These are phyloP conservation scores for Cucurbitaria berberidis DNA, from an alignment of 2,329 filamentous ascomycete species.

Conservation along the genomic window DNA sequence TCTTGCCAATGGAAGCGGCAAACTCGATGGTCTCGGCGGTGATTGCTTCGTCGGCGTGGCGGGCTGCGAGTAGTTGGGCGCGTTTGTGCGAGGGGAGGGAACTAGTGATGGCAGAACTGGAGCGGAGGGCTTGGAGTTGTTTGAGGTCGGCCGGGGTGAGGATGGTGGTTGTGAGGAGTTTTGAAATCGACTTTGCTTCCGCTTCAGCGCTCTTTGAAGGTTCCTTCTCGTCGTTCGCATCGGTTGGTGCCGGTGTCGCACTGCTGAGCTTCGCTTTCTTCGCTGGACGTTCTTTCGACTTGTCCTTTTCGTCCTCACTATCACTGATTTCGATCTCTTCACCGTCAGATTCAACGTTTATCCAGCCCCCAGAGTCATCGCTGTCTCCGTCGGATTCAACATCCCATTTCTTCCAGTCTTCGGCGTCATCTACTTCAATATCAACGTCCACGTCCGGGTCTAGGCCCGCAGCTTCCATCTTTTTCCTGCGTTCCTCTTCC, in stretches of 20 bases:
- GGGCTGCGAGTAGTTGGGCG: conserved; percentile 50
- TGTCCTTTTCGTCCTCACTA: conserved; percentile 70
- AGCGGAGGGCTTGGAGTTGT: conserved; percentile 87
- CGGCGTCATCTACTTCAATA: conserved; percentile 65
- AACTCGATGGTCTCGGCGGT: conserved; percentile 93
- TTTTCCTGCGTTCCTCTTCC: conserved; percentile 81
- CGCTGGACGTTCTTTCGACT: conserved; percentile 57
- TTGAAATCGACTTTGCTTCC: conserved; percentile 55
- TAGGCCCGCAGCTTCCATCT: conserved; percentile 71
- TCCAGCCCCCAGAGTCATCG: conserved; percentile 87
- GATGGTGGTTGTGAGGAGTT: conserved; percentile 89
- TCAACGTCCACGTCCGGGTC: conserved; percentile 66
- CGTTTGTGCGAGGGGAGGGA: conserved; percentile 55
- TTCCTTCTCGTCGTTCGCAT: conserved; percentile 50
- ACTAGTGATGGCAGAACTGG: conserved; percentile 73
- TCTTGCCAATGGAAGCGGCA: conserved; percentile 75
- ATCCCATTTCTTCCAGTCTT: conserved; percentile 65
- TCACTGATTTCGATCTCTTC: conserved; percentile 76
- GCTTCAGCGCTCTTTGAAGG: conserved; percentile 43
- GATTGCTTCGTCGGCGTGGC: conserved; percentile 84
- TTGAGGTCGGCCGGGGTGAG: conserved; percentile 95
- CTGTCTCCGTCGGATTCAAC: conserved; percentile 64
- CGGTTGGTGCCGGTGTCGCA: conserved; percentile 38
- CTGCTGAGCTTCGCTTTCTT: conserved; percentile 68
- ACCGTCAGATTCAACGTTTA: conserved; percentile 82